Evolutionary conservation across 768 basidiomycete species (phyloP).

Genomic region (Phylloporus scabripes): DNA sequence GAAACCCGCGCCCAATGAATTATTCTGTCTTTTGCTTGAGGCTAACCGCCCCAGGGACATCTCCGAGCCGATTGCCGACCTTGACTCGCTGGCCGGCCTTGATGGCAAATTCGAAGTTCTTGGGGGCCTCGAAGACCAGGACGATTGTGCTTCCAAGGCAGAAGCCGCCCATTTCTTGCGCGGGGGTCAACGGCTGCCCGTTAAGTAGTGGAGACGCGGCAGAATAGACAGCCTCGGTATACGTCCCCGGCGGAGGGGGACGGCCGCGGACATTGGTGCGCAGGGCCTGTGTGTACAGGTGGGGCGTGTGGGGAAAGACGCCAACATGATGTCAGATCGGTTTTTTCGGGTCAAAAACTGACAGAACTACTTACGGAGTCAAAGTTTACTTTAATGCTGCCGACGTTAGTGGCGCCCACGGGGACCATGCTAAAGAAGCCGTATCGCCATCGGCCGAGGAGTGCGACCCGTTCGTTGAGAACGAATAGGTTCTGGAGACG

Average conservation of each 20-base stretch:
- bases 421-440: slow-evolving; percentile 98
- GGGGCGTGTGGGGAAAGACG: neutral
- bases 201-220: slow-evolving; percentile 75
- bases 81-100: slow-evolving; percentile 78
- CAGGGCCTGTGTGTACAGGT: slow-evolving; percentile 41
- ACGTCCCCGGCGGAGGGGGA: slow-evolving; percentile 75
- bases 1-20: neutral
- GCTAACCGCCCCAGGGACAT: slow-evolving; percentile 27
- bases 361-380: slow-evolving; percentile 54
- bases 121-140: slow-evolving; percentile 92
- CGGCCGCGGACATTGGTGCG: slow-evolving; percentile 82
- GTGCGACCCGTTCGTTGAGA: slow-evolving; percentile 94
- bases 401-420: slow-evolving; percentile 97
- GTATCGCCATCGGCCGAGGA: slow-evolving; percentile 90
- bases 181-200: slow-evolving; percentile 82
- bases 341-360: neutral
- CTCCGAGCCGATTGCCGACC: slow-evolving; percentile 80
- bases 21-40: slow-evolving; percentile 31
- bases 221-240: slow-evolving; percentile 88
- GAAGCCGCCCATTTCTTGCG: slow-evolving; percentile 98
- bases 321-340: neutral
- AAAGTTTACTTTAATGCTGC: slow-evolving; percentile 93
- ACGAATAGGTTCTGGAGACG: slow-evolving; percentile 91
- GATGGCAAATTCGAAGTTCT: slow-evolving; percentile 71
- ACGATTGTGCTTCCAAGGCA: slow-evolving; percentile 94